Conservation (phyloP, 2,329 filamentous ascomycete genomes). For the Cadophora luteo-olivacea region DNA sequence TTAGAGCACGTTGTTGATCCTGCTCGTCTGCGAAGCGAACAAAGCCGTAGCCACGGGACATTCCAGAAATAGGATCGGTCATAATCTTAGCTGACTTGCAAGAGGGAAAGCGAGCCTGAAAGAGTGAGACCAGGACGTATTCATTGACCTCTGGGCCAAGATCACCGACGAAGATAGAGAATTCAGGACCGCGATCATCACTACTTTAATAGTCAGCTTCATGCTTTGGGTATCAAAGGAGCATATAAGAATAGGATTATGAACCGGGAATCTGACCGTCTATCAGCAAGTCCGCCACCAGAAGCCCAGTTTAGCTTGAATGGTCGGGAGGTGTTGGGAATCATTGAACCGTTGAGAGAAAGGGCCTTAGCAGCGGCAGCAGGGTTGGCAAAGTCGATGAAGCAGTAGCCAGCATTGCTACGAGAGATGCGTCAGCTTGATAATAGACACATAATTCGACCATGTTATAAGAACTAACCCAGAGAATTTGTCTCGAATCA, state of each 20-base stretch:
- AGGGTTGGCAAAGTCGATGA: constrained; percentile 87
- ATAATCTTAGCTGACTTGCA: constrained; percentile 99
- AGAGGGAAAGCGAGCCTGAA: constrained; percentile 93
- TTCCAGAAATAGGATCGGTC: constrained; percentile 97
- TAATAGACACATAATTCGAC: constrained; percentile 7
- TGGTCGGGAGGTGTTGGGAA: constrained; percentile 91
- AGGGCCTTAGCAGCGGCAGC: constrained; percentile 92
- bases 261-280: constrained; percentile 66
- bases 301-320: constrained; percentile 99
- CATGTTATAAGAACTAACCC: constrained; percentile 65
- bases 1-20: constrained; percentile 93
- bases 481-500: constrained; percentile 99
- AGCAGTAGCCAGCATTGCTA: constrained; percentile 98
- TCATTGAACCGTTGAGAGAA: constrained; percentile 83
- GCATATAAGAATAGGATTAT: constrained; percentile 37
- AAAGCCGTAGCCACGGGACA: constrained; percentile 97
- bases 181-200: constrained; percentile 95
- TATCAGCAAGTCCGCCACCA: constrained; percentile 92
- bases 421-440: constrained; percentile 21
- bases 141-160: constrained; percentile 98
- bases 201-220: constrained; percentile 53
- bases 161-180: constrained; percentile 96
- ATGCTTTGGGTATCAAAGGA: constrained; percentile 19
- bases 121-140: constrained; percentile 95
- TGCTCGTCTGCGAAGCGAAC: constrained; percentile 95